phyloP scores from a whole-genome alignment of 1,284 basidiomycete species.

The Ceratobasidium sp. region DNA sequence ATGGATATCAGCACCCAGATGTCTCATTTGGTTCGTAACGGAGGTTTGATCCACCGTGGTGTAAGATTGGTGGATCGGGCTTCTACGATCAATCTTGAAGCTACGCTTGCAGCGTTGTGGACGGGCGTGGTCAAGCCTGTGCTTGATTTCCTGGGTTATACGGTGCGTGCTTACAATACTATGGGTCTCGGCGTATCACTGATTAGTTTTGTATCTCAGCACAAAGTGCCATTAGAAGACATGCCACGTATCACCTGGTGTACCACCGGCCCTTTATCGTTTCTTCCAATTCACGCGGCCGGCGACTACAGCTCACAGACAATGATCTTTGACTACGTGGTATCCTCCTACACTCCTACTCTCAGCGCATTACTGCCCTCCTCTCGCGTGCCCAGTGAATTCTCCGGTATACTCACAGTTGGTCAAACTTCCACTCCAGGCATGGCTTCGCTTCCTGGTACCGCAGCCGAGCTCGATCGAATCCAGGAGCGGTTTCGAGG shows the following conservation, averaged over 20 bases:
- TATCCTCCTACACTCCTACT: slow-evolving; percentile 8
- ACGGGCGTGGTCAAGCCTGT: background rate
- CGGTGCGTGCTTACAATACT: background rate
- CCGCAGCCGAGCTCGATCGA: background rate
- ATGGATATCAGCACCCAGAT: background rate
- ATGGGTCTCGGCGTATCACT: background rate
- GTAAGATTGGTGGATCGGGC: background rate
- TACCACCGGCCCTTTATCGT: background rate
- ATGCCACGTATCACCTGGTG: slow-evolving; percentile 25
- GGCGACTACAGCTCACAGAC: background rate
- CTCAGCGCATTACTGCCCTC: background rate
- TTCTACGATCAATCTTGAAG: background rate
- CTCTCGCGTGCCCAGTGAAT: background rate
- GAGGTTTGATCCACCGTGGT: background rate
- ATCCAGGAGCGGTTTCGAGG: background rate
- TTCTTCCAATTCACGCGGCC: slow-evolving; percentile 21
- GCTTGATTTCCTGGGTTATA: slow-evolving; percentile 1
- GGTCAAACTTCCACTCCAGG: background rate
- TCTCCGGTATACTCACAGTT: background rate
- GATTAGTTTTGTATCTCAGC: too few species aligned
- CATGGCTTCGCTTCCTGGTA: background rate
- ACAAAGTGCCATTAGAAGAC: background rate
- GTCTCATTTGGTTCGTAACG: background rate
- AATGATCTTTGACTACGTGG: background rate
- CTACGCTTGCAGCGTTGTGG: background rate